These are phyloP conservation scores for Halophytophthora batemanensis DNA, from an alignment of 352 stramenopile species.

Conservation along the genomic window DNA sequence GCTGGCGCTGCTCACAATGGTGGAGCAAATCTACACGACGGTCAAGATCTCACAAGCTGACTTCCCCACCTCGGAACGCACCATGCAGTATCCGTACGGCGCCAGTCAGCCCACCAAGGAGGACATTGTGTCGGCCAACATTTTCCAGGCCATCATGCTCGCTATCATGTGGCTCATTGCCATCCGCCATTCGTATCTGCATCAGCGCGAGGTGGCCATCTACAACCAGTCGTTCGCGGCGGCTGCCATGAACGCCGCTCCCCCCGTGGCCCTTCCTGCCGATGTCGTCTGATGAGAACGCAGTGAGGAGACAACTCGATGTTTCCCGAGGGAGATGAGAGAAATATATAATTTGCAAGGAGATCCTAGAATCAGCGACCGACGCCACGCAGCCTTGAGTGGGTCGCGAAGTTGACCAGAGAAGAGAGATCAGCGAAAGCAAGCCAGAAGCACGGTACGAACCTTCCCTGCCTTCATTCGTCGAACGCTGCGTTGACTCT, in stretches of 20 bases:
- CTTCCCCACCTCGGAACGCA: slow-evolving; percentile 51
- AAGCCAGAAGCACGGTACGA: neutral
- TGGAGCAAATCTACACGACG: slow-evolving; percentile 83
- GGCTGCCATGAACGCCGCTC: slow-evolving; percentile 81
- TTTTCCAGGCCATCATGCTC: slow-evolving; percentile 84
- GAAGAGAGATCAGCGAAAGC: too few species aligned
- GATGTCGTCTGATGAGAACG: slow-evolving; percentile 48
- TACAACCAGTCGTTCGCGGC: slow-evolving; percentile 83
- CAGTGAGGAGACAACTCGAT: slow-evolving; percentile 14
- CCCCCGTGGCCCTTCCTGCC: slow-evolving; percentile 50
- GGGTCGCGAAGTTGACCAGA: too few species aligned
- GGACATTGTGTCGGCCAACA: slow-evolving; percentile 81
- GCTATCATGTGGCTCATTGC: slow-evolving; percentile 81
- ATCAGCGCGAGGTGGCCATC: slow-evolving; percentile 66
- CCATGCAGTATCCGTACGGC: slow-evolving; percentile 67
- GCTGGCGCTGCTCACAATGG: slow-evolving; percentile 72
- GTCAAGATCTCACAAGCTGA: slow-evolving; percentile 77
- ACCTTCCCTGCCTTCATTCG: too few species aligned
- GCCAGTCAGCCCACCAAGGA: slow-evolving; percentile 75
- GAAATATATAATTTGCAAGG: slow-evolving; percentile 28
- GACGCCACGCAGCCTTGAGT: too few species aligned
- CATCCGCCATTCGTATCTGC: slow-evolving; percentile 74
- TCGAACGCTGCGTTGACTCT: too few species aligned
- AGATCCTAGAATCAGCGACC: slow-evolving; percentile 4
- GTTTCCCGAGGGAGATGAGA: slow-evolving; percentile 16